phyloP scores from a whole-genome alignment of 495 filamentous ascomycete genomes.

The Xylaria longipes region DNA sequence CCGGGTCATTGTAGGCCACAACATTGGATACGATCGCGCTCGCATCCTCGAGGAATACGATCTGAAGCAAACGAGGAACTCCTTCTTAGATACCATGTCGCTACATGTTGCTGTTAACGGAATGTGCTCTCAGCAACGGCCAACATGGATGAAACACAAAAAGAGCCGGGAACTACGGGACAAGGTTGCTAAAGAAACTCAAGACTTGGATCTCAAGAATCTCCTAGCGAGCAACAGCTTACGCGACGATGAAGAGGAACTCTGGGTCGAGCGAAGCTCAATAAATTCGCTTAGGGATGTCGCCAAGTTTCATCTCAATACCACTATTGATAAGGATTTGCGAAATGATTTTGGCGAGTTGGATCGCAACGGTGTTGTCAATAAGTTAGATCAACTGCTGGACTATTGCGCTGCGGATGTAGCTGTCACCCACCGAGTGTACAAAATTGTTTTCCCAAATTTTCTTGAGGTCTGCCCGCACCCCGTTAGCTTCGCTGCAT shows the following conservation, averaged over 20 bases:
- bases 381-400: conserved; percentile 78
- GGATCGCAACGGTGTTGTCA: conserved; percentile 69
- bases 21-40: conserved; percentile 94
- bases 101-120: conserved; percentile 97
- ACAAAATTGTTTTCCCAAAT: conserved; percentile 85
- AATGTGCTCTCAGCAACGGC: conserved; percentile 96
- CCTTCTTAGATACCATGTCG: conserved; percentile 97
- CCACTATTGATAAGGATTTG: conserved; percentile 88
- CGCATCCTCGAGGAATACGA: conserved; percentile 90
- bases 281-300: conserved; percentile 96
- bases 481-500: conserved; percentile 94
- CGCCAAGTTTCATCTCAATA: conserved; percentile 92
- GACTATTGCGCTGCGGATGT: conserved; percentile 98
- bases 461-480: conserved; percentile 92
- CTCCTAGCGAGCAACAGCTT: conserved; percentile 71
- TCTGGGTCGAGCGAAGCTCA: conserved; percentile 94
- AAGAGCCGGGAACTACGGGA: conserved; percentile 87
- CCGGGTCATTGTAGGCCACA: conserved; percentile 89
- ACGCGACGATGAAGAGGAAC: conserved; percentile 85
- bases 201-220: conserved; percentile 71
- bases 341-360: conserved; percentile 88
- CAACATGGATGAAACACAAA: conserved; percentile 94
- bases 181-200: conserved; percentile 73
- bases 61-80: conserved; percentile 78
- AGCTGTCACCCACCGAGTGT: conserved; percentile 88